Conservation (phyloP, 306 rosid genomes). For the Benincasa hispida region DNA sequence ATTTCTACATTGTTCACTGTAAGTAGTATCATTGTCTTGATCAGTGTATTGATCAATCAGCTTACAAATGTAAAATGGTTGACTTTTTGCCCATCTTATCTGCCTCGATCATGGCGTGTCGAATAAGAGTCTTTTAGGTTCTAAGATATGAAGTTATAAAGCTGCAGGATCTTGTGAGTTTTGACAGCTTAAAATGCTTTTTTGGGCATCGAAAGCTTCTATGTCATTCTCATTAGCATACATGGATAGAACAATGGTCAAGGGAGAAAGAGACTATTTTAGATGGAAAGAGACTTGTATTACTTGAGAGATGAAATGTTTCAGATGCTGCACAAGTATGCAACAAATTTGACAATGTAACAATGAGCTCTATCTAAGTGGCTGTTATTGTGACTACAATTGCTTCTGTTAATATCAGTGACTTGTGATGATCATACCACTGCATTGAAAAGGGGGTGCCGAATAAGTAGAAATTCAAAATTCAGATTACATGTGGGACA, state of each 20-base stretch:
- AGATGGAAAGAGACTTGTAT: background rate
- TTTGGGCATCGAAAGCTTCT: background rate
- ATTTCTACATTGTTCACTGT: background rate
- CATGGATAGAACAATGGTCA: background rate
- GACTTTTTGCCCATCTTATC: background rate
- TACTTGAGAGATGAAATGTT: background rate
- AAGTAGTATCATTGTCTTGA: background rate
- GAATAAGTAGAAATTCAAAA: background rate
- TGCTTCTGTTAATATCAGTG: background rate
- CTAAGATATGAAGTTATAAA: background rate
- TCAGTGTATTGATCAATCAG: background rate
- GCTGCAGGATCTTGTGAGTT: background rate
- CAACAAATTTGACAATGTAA: background rate
- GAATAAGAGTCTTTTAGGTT: background rate
- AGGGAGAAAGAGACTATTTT: background rate
- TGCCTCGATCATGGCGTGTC: background rate
- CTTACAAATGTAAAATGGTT: background rate
- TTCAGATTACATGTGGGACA: background rate
- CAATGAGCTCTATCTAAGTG: background rate
- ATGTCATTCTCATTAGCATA: background rate
- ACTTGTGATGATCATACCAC: background rate
- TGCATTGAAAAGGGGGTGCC: background rate
- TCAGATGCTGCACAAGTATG: background rate
- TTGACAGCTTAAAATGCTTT: background rate
- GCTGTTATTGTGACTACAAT: conserved; percentile 1